Evolutionary conservation across 176 grass and related monocot genomes (phyloP), one percentile per base, ranked within the genome.

Genomic region (Saccharum officinarum): DNA sequence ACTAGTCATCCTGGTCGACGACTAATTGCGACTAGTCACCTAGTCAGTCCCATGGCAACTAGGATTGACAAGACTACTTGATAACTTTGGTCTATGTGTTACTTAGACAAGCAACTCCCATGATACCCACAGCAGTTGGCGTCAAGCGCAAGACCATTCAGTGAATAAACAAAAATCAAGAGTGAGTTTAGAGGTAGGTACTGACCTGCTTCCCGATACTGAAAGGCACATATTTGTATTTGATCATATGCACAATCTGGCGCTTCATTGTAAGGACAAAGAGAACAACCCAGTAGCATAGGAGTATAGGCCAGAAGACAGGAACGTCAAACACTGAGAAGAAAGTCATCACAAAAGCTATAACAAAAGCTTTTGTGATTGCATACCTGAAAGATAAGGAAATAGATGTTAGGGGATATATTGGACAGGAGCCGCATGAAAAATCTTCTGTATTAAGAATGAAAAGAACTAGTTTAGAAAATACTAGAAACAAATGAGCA

Each of bases 271-370:
- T 98, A 17, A 98, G 79, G 78, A 95, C 86, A 3, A 98, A 95
- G 66, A 98, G 95, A 73, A 98, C 91, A 37, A 98, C 50, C 95
- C 95, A 98, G 67, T 98, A 98, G 87, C 90, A 95, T 9, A 98
- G 89, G 66, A 95, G 91, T 84, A 95, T 98, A 23, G 92, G 92
- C 92, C 95, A 98, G 85, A 98, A 98, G 37, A 95, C 95, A 61
- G 95, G 95, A 15, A 98, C 95, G 68, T 98, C 95, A 69, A 98
- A 98, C n/a, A 98, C 92, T 20, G 90, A 93, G 76, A 98, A 95
- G 89, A 95, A 98, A 20, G 92, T 95, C 95, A 98, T 98, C 46
- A 93, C 71, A 88, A 98, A 93, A 77, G 92, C 95, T 83, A 98
- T 20, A 37, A 90, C 64, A 84, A 98, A 93, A 82, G 95, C 95